Percentiles rank a stretch among this genome's conserved stretches.
phyloP scores from a whole-genome alignment of 495 filamentous ascomycete species.

The Lasiosphaeria ovina region DNA sequence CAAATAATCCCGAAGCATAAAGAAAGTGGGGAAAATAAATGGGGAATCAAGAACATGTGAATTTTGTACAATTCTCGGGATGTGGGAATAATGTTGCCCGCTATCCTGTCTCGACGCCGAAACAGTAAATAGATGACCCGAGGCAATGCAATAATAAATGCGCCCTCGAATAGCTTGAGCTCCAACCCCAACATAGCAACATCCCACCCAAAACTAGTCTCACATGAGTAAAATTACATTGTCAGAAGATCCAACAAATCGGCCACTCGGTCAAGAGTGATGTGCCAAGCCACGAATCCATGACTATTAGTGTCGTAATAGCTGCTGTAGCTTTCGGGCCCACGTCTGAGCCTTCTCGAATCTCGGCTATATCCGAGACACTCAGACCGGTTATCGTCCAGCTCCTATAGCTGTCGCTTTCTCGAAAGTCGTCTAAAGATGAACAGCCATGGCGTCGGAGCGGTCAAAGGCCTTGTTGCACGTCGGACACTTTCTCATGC shows the following conservation, averaged over 20 bases:
- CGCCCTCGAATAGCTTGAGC: not conserved
- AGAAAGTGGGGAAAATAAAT: slow-evolving; percentile 1
- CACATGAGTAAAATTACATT: slow-evolving; percentile 20
- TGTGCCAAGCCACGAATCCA: not conserved
- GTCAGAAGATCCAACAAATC: slow-evolving; percentile 15
- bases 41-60: slow-evolving; percentile 12
- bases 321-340: not conserved
- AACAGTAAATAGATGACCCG: not conserved
- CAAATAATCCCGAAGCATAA: not conserved
- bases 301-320: not conserved
- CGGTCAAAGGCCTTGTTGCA: slow-evolving; percentile 87
- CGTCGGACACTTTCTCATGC: slow-evolving; percentile 91
- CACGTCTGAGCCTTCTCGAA: not conserved
- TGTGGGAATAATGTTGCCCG: not conserved
- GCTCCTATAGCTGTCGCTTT: not conserved
- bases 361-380: slow-evolving; percentile 1
- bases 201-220: slow-evolving; percentile 10
- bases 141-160: not conserved
- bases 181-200: not conserved
- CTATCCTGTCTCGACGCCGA: slow-evolving; percentile 12
- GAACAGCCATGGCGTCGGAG: slow-evolving; percentile 75
- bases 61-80: slow-evolving; percentile 15
- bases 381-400: slow-evolving; percentile 2
- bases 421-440: slow-evolving; percentile 23
- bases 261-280: not conserved